phyloP scores from a whole-genome alignment of 2,329 filamentous ascomycete species.

The Cryoendolithus antarcticus region DNA sequence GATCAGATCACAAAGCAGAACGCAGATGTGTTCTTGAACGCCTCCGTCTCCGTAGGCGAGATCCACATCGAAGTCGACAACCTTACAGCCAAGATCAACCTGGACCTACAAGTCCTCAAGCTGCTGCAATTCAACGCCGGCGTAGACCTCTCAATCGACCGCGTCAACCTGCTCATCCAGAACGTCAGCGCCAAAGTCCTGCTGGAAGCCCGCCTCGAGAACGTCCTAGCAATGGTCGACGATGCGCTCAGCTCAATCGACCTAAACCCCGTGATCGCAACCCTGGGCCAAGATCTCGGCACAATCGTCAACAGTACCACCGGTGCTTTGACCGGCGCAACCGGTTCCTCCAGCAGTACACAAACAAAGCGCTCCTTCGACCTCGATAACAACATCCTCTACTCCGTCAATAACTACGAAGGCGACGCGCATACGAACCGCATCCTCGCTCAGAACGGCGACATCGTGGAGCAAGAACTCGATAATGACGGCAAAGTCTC shows the following conservation, averaged over 20 bases:
- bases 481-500: constrained; percentile 31
- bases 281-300: constrained; percentile 31
- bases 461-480: constrained; percentile 48
- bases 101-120: constrained; percentile 45
- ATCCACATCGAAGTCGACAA: constrained; percentile 49
- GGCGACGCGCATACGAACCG: constrained; percentile 38
- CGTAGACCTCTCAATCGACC: constrained; percentile 46
- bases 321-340: constrained; percentile 3
- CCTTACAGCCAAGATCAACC: constrained; percentile 34
- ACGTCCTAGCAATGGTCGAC: constrained; percentile 47
- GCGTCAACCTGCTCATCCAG: constrained; percentile 44
- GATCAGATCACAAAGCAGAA: constrained; percentile 34
- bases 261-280: constrained; percentile 47
- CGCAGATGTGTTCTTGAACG: constrained; percentile 47
- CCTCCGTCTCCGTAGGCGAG: constrained; percentile 44
- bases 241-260: constrained; percentile 48
- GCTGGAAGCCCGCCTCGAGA: constrained; percentile 48
- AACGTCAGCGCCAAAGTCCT: constrained; percentile 47
- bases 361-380: constrained; percentile 30
- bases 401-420: constrained; percentile 48
- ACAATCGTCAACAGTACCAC: constrained; percentile 9
- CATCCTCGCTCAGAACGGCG: constrained; percentile 46
- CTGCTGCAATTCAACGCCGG: constrained; percentile 50
- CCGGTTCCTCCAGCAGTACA: constrained; percentile 17
- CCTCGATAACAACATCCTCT: constrained; percentile 46